phyloP scores from a whole-genome alignment of 306 rosid genomes.

The Malus sylvestris region DNA sequence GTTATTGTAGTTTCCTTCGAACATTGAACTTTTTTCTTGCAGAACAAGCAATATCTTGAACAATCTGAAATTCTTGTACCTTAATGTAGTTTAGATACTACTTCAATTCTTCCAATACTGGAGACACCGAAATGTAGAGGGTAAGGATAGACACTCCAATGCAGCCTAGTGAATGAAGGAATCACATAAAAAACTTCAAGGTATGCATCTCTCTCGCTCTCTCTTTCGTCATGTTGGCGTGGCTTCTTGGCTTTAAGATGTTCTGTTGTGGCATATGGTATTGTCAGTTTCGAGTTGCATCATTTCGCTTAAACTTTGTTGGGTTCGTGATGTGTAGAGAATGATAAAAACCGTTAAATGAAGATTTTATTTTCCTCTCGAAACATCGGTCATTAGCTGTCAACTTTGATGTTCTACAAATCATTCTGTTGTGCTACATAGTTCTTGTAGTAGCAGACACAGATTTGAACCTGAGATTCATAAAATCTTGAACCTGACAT shows the following conservation, averaged over 20 bases:
- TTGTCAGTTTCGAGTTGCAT: not conserved
- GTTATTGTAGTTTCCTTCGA: not conserved
- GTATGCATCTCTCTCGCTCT: constrained; percentile 16
- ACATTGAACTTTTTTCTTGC: not conserved
- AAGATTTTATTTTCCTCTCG: not conserved
- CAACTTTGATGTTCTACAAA: not conserved
- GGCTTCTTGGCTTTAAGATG: not conserved
- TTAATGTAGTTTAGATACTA: constrained; percentile 50
- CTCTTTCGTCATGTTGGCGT: not conserved
- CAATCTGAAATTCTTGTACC: not conserved
- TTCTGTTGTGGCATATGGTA: not conserved
- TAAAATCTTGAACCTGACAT: not conserved
- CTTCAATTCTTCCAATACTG: constrained; percentile 44
- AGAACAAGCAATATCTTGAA: not conserved
- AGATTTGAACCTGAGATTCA: not conserved
- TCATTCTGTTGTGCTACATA: not conserved
- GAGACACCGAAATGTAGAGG: not conserved
- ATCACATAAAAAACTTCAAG: constrained; percentile 17
- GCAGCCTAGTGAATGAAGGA: constrained; percentile 18
- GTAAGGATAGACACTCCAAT: constrained; percentile 11
- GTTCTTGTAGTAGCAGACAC: not conserved
- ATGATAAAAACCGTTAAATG: not conserved
- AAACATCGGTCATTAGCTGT: not conserved
- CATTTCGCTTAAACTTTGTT: not conserved
- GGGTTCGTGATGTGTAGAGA: not conserved